Evolutionary conservation across 164 flowering plant species (phyloP), one percentile per base, ranked within the genome.

Genomic region (Dillenia suffruticosa): DNA sequence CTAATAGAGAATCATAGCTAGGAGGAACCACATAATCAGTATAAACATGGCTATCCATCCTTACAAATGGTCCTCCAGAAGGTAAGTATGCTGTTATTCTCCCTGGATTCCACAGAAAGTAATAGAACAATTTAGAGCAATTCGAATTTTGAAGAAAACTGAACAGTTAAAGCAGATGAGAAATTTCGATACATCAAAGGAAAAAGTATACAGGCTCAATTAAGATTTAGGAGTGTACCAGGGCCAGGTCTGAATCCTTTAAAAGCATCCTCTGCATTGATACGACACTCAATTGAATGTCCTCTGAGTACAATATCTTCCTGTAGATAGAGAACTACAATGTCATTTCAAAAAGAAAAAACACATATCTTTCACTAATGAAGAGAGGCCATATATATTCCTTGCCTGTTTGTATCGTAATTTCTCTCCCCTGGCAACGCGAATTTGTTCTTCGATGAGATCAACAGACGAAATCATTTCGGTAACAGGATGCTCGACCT

Each of bases 401-500:
- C 63, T 60, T 70, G 89, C 97, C 96, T 94, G 99, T 58, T 77
- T 86, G 79, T 81, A 85, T 6, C 82, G 82, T 15, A 94, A 96
- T 74, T 78, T 86, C 74, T 89, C 96, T 57, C 99, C 97, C 80
- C 67, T 81, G 43, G 99, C 97, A 16, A 89, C 97, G 70, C 87
- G 88, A 53, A 94, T 94, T 83, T 94, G 97, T 69, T 94, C 98
- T 74, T 94, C 99, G 63, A 94, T 94, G 75, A 94, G 81, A 74
- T 95, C 97, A 55, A 81, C 85, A 43, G 99, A 95, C 46, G 83
- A 95, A 68, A 95, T 92, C 97, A 95, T 92, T 74, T 92, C 97
- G 15, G 97, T 95, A 49, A 95, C 97, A 54, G 97, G 97, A 77
- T 95, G 99, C 79, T 91, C 99, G 69, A 95, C 99, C 97, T 95